These are phyloP conservation scores for Psidium guajava DNA, from an alignment of 345 rosid genomes.

Conservation along the genomic window DNA sequence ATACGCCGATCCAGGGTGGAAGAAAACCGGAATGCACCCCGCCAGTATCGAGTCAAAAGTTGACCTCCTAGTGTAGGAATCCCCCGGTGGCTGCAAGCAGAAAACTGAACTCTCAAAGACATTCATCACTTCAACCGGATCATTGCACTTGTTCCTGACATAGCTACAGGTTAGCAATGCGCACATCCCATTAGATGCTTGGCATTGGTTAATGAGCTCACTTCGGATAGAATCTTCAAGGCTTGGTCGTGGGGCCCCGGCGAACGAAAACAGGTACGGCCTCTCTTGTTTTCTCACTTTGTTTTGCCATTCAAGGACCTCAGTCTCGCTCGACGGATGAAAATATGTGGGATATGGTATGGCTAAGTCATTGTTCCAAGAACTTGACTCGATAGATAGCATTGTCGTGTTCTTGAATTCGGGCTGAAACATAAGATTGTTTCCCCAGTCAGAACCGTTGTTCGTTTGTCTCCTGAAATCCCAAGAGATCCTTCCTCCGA, in stretches of 20 bases:
- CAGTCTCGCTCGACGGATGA: constrained; percentile 25
- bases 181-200: constrained; percentile 14
- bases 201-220: constrained; percentile 34
- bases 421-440: constrained; percentile 31
- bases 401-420: constrained; percentile 35
- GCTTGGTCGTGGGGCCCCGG: constrained; percentile 35
- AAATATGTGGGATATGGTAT: constrained; percentile 60
- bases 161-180: constrained; percentile 26
- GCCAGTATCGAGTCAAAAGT: constrained; percentile 48
- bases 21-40: constrained; percentile 59
- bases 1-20: constrained; percentile 37
- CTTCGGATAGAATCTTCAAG: constrained; percentile 19
- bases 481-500: constrained; percentile 47
- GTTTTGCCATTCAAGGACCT: constrained; percentile 36
- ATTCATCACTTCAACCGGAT: constrained; percentile 28
- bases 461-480: constrained; percentile 27
- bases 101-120: constrained; percentile 27
- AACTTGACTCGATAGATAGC: constrained; percentile 36
- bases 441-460: constrained; percentile 31
- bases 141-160: constrained; percentile 17
- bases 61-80: constrained; percentile 50
- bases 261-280: constrained; percentile 29
- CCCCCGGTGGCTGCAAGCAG: constrained; percentile 56
- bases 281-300: constrained; percentile 12
- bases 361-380: constrained; percentile 34